These are phyloP conservation scores for Williopsis jadinii DNA, from an alignment of 1,139 yeast genomes.

Conservation along the genomic window DNA sequence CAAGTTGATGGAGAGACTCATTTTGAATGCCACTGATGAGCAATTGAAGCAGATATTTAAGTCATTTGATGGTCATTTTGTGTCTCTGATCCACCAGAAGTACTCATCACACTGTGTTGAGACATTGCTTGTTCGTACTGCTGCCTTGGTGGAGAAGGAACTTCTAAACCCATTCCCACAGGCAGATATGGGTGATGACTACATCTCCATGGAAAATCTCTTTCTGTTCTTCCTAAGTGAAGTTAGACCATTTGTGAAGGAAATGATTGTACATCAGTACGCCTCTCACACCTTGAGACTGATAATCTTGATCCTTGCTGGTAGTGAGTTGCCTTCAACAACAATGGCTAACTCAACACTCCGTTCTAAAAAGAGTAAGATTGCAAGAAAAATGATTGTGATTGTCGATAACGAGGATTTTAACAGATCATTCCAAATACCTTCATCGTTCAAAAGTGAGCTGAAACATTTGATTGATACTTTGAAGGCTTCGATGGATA, in stretches of 20 bases:
- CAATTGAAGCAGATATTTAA: slow-evolving; percentile 63
- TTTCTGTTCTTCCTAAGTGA: slow-evolving; percentile 63
- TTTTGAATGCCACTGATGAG: slow-evolving; percentile 55
- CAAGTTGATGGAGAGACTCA: slow-evolving; percentile 79
- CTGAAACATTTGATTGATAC: slow-evolving; percentile 39
- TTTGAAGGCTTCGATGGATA: slow-evolving; percentile 29
- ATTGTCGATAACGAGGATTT: slow-evolving; percentile 72
- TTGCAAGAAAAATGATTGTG: slow-evolving; percentile 90
- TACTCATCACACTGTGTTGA: slow-evolving; percentile 93
- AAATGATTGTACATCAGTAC: slow-evolving; percentile 68
- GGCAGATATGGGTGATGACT: slow-evolving; percentile 29
- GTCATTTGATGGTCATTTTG: slow-evolving; percentile 65
- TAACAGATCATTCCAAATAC: slow-evolving; percentile 61
- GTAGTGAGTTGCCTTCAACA: slow-evolving; percentile 75
- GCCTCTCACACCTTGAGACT: slow-evolving; percentile 85
- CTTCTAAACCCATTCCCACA: slow-evolving; percentile 31
- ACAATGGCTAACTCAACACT: slow-evolving; percentile 66
- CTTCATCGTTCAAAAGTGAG: slow-evolving; percentile 62
- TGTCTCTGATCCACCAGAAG: slow-evolving; percentile 75
- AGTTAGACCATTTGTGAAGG: slow-evolving; percentile 48
- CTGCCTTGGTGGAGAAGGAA: slow-evolving; percentile 74
- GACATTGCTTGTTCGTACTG: slow-evolving; percentile 69
- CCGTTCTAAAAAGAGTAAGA: slow-evolving; percentile 80
- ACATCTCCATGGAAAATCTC: slow-evolving; percentile 54
- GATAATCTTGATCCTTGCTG: slow-evolving; percentile 63